Evolutionary conservation across 164 flowering plant genomes (phyloP).

Genomic region (Annona cherimola): DNA sequence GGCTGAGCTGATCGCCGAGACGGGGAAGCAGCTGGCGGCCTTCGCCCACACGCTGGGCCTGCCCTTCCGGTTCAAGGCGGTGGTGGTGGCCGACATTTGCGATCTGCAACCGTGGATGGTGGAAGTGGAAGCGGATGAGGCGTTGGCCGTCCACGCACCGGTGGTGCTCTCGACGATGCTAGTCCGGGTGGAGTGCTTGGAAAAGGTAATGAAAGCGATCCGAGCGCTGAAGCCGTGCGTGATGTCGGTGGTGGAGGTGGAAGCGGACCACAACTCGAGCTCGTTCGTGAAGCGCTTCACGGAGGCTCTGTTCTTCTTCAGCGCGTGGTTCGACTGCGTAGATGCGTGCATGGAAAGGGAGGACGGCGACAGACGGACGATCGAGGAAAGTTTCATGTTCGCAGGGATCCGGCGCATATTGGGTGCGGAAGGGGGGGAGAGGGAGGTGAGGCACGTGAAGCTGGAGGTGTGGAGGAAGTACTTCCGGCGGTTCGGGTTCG

Average conservation of each 20-base stretch:
- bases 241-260: conserved; percentile 43
- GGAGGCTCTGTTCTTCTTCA: conserved; percentile 45
- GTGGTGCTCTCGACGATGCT: conserved; percentile 11
- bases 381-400: conserved; percentile 23
- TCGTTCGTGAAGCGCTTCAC: conserved; percentile 38
- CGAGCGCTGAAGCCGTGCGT: conserved; percentile 32
- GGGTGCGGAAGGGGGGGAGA: conserved; percentile 44
- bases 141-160: conserved; percentile 27
- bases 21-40: conserved; percentile 27
- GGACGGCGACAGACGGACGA: conserved; percentile 18
- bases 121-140: conserved; percentile 38
- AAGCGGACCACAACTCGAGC: conserved; percentile 45
- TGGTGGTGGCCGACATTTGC: conserved; percentile 26
- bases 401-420: conserved; percentile 38
- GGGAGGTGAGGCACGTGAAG: conserved; percentile 35
- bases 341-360: conserved; percentile 29
- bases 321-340: conserved; percentile 44
- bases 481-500: conserved; percentile 42
- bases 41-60: conserved; percentile 35
- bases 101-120: conserved; percentile 35
- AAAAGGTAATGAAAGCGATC: conserved; percentile 37
- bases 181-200: conserved; percentile 21
- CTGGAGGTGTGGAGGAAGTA: conserved; percentile 43
- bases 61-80: conserved; percentile 26
- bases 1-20: conserved; percentile 21